Base-by-base conservation (phyloP, 768 basidiomycete genomes). In the Lentinula sp. region DNA sequence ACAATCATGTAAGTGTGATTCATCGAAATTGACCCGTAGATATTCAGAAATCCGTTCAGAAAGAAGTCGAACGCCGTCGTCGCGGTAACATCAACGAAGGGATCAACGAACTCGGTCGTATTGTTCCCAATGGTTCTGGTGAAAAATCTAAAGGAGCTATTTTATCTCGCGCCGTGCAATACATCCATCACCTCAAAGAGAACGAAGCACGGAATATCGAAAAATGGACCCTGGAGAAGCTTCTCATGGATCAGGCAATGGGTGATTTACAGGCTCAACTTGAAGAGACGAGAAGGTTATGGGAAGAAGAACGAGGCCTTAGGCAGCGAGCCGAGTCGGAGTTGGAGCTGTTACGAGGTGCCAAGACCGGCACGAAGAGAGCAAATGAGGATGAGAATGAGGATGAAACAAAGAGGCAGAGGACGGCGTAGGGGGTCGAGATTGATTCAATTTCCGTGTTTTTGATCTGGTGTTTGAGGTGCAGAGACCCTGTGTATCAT, bases 71-170 rank as follows among this genome's bases (percentile, higher is more conserved):
- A 72, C 89, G 96, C 57, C 85, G 93, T 40, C 88, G 96, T 57
- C 82, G 96, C 51, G 95, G 95, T 16, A 94, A 94, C 66, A 98
- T 99, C 75, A 97, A 96, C 74, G 91, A 95, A 64, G 95, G 95
- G 0, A 97, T 99, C 76, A 93, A 91, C 68, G 89, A 91, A 66
- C 86, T 98, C 15, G 89, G 90, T 0, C 84, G 87, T 0, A 91
- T 95, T 65, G 88, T 98, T 9, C 95, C 95, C 3, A 90, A 87
- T 65, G 90, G 87, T 31, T 86, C 89, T 0, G 91, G 91, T 34
- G 91, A 93, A 71, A 91, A 90, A 67, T 88, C 89, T 57, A 97
- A 98, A 69, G 92, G 93, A 18, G 89, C 90, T 3, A 89, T 98
- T 63, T 86, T 98, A 21, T 79, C 84, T 2, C 89, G 89, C 37